Conservation (phyloP, 2,329 filamentous ascomycete genomes). For the Microdochium bolleyi region DNA sequence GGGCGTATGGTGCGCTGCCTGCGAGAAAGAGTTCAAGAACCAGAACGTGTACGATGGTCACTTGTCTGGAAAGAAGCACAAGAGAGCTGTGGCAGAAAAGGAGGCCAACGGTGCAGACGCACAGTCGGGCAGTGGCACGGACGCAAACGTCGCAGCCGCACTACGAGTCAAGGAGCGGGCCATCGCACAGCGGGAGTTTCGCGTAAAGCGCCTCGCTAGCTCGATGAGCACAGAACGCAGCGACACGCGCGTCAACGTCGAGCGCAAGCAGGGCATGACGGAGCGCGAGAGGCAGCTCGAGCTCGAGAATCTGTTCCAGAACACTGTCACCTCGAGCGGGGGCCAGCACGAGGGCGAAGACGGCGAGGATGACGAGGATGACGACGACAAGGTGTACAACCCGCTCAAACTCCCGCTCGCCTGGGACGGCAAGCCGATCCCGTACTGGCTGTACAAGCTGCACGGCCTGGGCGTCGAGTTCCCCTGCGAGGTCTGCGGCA, state of each 20-base stretch:
- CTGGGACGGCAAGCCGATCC: slow-evolving; percentile 98
- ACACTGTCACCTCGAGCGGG: slow-evolving; percentile 37
- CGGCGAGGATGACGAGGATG: slow-evolving; percentile 65
- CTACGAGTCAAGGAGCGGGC: slow-evolving; percentile 75
- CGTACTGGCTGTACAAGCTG: slow-evolving; percentile 97
- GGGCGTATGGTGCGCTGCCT: slow-evolving; percentile 82
- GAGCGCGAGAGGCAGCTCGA: slow-evolving; percentile 93
- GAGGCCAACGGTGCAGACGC: slow-evolving; percentile 21
- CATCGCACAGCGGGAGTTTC: slow-evolving; percentile 81
- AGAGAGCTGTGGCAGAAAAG: slow-evolving; percentile 65
- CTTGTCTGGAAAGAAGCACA: slow-evolving; percentile 84
- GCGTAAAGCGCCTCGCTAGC: slow-evolving; percentile 69
- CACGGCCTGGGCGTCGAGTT: slow-evolving; percentile 95
- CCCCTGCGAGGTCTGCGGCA: slow-evolving; percentile 91
- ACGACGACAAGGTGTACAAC: slow-evolving; percentile 90
- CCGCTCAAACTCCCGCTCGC: slow-evolving; percentile 90
- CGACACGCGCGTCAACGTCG: slow-evolving; percentile 89
- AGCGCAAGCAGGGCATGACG: slow-evolving; percentile 95
- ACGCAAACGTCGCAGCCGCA: slow-evolving; percentile 25
- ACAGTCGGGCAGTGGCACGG: slow-evolving; percentile 15
- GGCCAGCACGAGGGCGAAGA: slow-evolving; percentile 39
- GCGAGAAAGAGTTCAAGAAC: slow-evolving; percentile 92
- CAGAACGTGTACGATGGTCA: slow-evolving; percentile 91
- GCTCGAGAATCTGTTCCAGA: slow-evolving; percentile 71
- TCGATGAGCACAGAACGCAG: slow-evolving; percentile 81